Evolutionary conservation across 2,329 filamentous ascomycete genomes (phyloP).

Genomic region (Colletotrichum costaricense): DNA sequence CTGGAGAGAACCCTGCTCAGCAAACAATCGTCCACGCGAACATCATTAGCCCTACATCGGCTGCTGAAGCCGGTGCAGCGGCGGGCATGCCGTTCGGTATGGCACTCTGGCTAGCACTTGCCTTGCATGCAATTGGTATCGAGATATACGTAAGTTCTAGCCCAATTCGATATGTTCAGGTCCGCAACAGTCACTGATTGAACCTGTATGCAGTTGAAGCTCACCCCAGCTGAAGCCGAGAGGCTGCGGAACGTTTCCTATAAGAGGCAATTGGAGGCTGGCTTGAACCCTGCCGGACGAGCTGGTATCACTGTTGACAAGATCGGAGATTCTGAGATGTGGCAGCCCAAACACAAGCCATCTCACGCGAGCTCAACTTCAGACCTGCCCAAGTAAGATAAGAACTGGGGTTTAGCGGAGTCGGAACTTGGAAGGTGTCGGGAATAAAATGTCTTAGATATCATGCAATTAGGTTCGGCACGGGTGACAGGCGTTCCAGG

Average conservation of each 20-base stretch:
- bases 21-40: conserved; percentile 45
- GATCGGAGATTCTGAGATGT: conserved; percentile 47
- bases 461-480: background rate
- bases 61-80: conserved; percentile 48
- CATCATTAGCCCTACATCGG: conserved; percentile 40
- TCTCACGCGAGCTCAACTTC: background rate
- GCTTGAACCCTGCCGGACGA: conserved; percentile 57
- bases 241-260: conserved; percentile 64
- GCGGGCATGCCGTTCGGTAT: conserved; percentile 60
- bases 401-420: background rate
- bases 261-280: conserved; percentile 63
- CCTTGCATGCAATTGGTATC: conserved; percentile 30
- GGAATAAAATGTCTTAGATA: background rate
- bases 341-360: conserved; percentile 1
- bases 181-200: background rate
- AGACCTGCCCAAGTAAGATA: background rate
- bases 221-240: conserved; percentile 63
- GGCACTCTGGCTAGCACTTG: conserved; percentile 54
- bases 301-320: conserved; percentile 55
- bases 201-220: conserved; percentile 48
- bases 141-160: conserved; percentile 42
- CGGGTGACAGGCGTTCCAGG: background rate
- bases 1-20: conserved; percentile 41
- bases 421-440: background rate
- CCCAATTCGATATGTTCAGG: too few relatives aligned